phyloP scores from a whole-genome alignment of 441 rosid species.

The Monsonia emarginata region DNA sequence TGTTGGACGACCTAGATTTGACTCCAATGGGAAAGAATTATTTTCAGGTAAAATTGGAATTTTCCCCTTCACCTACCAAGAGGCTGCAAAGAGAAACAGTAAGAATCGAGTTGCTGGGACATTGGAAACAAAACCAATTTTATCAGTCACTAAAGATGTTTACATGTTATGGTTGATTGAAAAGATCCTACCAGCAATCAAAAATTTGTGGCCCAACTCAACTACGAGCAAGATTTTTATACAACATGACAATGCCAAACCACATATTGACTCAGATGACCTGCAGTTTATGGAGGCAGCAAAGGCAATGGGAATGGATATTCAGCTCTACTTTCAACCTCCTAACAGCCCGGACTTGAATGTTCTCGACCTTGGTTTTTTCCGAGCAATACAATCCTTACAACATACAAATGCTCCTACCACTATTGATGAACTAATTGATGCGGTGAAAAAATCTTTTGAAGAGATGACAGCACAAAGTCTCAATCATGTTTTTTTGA shows the following conservation, averaged over 20 bases:
- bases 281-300: background rate
- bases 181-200: background rate
- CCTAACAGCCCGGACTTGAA: background rate
- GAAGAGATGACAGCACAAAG: background rate
- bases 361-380: constrained; percentile 7
- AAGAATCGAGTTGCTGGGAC: background rate
- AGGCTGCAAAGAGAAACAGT: background rate
- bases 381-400: background rate
- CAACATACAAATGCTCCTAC: background rate
- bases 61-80: background rate
- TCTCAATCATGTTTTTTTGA: background rate
- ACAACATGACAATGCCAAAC: constrained; percentile 10
- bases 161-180: background rate
- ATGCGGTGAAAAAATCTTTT: background rate
- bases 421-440: background rate
- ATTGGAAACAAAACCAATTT: background rate
- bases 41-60: background rate
- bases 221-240: background rate
- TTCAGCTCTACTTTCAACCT: background rate
- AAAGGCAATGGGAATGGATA: background rate
- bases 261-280: background rate
- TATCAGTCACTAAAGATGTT: background rate
- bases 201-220: background rate
- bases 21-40: too few relatives aligned
- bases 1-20: background rate